Conservation (phyloP, 441 rosid species). For the Flueggea neowawraea region DNA sequence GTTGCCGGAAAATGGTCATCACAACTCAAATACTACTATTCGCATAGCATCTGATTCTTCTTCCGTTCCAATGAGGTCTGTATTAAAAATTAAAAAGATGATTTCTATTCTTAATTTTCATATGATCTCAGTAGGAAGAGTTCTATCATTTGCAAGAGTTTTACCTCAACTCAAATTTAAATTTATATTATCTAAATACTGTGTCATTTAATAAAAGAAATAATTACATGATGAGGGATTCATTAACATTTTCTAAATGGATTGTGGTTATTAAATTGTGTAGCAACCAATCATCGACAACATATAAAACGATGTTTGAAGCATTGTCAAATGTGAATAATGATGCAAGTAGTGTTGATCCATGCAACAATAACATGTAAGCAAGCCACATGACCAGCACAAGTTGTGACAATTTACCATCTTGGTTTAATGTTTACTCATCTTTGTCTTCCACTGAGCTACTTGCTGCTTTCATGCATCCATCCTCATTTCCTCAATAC, state of each 20-base stretch:
- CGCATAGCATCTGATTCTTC: conserved; percentile 21
- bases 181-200: too few relatives aligned
- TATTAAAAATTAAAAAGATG: not conserved
- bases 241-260: too few relatives aligned
- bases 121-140: too few relatives aligned
- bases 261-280: too few relatives aligned
- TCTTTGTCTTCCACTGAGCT: conserved; percentile 24
- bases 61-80: conserved; percentile 17
- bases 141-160: too few relatives aligned
- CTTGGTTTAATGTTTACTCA: conserved; percentile 21
- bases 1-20: conserved; percentile 19
- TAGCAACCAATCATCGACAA: conserved; percentile 8
- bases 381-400: conserved; percentile 5
- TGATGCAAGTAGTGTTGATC: conserved; percentile 8
- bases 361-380: conserved; percentile 8
- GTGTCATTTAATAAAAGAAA: too few relatives aligned
- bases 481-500: conserved; percentile 14
- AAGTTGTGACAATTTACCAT: not conserved
- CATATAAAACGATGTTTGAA: conserved; percentile 11
- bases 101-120: too few relatives aligned
- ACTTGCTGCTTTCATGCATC: conserved; percentile 27
- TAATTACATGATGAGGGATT: too few relatives aligned
- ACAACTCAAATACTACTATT: conserved; percentile 11
- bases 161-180: too few relatives aligned
- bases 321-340: conserved; percentile 10